Conservation (phyloP, 78 protist species). For the Paratrimastix pyriformis region DNA sequence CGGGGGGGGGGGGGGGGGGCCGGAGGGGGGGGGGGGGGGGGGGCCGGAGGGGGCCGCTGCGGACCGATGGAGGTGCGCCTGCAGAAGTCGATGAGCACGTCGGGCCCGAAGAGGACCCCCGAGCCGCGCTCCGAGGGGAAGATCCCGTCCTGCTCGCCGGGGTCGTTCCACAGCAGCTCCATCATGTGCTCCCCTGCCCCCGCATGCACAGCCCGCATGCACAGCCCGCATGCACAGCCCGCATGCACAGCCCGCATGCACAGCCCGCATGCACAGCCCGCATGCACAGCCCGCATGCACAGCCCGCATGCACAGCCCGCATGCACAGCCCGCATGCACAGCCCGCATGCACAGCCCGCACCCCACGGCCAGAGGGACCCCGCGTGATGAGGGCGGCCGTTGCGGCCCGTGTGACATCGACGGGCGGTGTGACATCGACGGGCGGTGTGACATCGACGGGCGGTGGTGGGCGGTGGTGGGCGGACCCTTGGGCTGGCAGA, state of each 20-base stretch:
- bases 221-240: too few relatives aligned
- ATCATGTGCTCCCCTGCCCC: neutral
- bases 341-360: too few relatives aligned
- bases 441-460: neutral
- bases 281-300: too few relatives aligned
- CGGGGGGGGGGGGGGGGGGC: neutral
- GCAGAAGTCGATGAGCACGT: too few relatives aligned
- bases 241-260: too few relatives aligned
- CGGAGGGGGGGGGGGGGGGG: neutral
- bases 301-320: too few relatives aligned
- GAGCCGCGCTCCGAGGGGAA: slow-evolving; percentile 8
- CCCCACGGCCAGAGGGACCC: slow-evolving; percentile 10
- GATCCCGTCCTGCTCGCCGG: neutral
- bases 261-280: too few relatives aligned
- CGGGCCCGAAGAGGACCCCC: slow-evolving; percentile 7
- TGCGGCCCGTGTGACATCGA: too few relatives aligned
- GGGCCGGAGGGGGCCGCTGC: too few relatives aligned
- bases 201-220: too few relatives aligned
- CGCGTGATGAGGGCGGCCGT: neutral
- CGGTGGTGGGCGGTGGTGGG: neutral
- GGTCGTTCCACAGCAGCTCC: slow-evolving; percentile 24
- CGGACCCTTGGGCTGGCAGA: neutral
- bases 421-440: neutral
- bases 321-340: too few relatives aligned
- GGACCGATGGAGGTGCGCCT: neutral